A percentile compares a stretch with the other conserved stretches of the same genome.
phyloP scores from a whole-genome alignment of 2,329 filamentous ascomycete species.

The Cercospora sesami region DNA sequence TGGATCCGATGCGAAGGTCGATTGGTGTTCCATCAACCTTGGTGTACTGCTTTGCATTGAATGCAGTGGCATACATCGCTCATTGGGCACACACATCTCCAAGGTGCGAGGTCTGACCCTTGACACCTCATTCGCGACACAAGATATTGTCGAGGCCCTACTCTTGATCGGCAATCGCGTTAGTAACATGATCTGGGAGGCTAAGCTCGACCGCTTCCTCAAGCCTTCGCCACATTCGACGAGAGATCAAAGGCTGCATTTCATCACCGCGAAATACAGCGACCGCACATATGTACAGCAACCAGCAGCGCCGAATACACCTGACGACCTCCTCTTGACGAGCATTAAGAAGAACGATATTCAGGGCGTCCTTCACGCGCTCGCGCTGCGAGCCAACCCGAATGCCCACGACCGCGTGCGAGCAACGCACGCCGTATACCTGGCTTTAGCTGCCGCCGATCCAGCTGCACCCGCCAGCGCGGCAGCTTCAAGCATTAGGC shows the following conservation, averaged over 20 bases:
- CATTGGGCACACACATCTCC: slow-evolving; percentile 93
- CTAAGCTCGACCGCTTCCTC: slow-evolving; percentile 68
- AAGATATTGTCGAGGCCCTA: slow-evolving; percentile 92
- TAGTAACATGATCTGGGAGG: slow-evolving; percentile 96
- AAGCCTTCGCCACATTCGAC: slow-evolving; percentile 78
- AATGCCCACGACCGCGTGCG: slow-evolving; percentile 84
- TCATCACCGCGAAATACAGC: slow-evolving; percentile 93
- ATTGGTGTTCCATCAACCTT: slow-evolving; percentile 98
- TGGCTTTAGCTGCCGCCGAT: slow-evolving; percentile 89
- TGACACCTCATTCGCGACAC: slow-evolving; percentile 93
- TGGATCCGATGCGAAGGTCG: slow-evolving; percentile 84
- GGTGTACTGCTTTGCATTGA: slow-evolving; percentile 96
- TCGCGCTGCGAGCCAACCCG: slow-evolving; percentile 82
- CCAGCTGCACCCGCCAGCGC: slow-evolving; percentile 67
- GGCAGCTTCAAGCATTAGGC: slow-evolving; percentile 39
- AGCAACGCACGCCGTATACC: slow-evolving; percentile 82
- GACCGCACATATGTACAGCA: slow-evolving; percentile 80
- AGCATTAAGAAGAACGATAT: slow-evolving; percentile 97
- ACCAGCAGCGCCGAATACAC: slow-evolving; percentile 61
- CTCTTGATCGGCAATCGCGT: slow-evolving; percentile 89
- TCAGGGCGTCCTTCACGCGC: slow-evolving; percentile 84
- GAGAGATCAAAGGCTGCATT: slow-evolving; percentile 86
- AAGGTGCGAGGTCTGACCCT: slow-evolving; percentile 94
- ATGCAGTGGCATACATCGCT: slow-evolving; percentile 95
- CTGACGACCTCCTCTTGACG: slow-evolving; percentile 86